Base-by-base conservation (phyloP, 1,284 basidiomycete genomes). In the Coniferiporia weirii region DNA sequence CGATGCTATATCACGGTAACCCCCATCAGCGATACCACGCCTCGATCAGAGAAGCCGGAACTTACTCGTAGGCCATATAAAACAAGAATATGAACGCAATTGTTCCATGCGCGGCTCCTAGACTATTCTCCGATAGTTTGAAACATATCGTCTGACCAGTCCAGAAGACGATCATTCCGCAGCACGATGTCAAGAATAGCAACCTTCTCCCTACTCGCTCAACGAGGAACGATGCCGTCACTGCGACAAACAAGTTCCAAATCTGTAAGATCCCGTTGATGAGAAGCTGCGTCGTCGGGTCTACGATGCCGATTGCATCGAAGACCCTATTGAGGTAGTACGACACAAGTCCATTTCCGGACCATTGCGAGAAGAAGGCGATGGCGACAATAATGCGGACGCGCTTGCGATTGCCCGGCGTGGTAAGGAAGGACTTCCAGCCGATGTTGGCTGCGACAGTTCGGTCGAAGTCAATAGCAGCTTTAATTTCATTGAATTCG, bases 351-450 rank as follows among this genome's bases (percentile, higher is more conserved):
- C 84, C 84, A 64, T 85, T 85, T 0, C 83, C 83, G 40, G 79
- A 81, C 81, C 82, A 85, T 64, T 85, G 83, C 2, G 81, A 83
- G 74, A 85, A 84, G 71, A 84, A 76, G 3, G 79, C 82, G 45
- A 84, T 74, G 0, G 81, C 82, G 46, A 84, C 65, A 67, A 84
- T 80, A 58, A 84, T 79, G 44, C 79, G 69, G 66, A 83, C 72
- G 12, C 82, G 76, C 57, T 73, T 76, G 50, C 77, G 75, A 69
- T 86, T 85, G 1, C 83, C 83, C 3, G 73, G 74, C 2, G 76
- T 81, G 63, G 67, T 73, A 67, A 84, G 66, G 56, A 85, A 73
- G 52, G 75, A 75, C 57, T 70, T 64, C 78, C 79, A 84, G 7
- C 76, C 79, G 56, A 77, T 72, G 61, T 74, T 79, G 60, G 67